These are phyloP conservation scores for Neurospora sp. DNA, from an alignment of 2,329 filamentous ascomycete species.

Conservation along the genomic window DNA sequence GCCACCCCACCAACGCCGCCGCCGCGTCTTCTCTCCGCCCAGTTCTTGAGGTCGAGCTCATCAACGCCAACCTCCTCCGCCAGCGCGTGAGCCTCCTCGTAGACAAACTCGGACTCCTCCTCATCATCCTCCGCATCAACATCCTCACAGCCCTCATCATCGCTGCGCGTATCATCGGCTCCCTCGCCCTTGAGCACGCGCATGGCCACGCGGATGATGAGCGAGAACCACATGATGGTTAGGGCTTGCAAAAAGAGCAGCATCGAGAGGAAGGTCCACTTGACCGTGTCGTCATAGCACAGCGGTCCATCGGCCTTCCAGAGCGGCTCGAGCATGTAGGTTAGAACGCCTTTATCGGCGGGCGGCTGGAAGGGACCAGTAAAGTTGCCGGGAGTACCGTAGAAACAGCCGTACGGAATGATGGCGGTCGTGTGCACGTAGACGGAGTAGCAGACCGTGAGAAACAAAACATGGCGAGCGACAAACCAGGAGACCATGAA, in stretches of 20 bases:
- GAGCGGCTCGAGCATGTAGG: slow-evolving; percentile 65
- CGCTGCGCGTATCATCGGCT: slow-evolving; percentile 80
- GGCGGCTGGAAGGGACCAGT: slow-evolving; percentile 42
- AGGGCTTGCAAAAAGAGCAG: slow-evolving; percentile 72
- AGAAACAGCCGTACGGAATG: slow-evolving; percentile 64
- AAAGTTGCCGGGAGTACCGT: slow-evolving; percentile 43
- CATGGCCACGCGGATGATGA: slow-evolving; percentile 77
- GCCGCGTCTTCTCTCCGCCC: slow-evolving; percentile 43
- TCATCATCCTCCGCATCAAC: slow-evolving; percentile 47
- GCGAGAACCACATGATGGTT: slow-evolving; percentile 74
- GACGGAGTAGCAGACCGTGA: slow-evolving; percentile 73
- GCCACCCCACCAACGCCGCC: slow-evolving; percentile 24
- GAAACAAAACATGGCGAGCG: slow-evolving; percentile 72
- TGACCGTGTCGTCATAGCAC: slow-evolving; percentile 68
- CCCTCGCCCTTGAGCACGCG: slow-evolving; percentile 66
- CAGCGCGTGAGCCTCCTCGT: slow-evolving; percentile 45
- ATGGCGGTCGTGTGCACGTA: slow-evolving; percentile 52
- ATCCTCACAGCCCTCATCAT: slow-evolving; percentile 49
- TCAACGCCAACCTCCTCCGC: slow-evolving; percentile 72
- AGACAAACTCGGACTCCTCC: slow-evolving; percentile 43
- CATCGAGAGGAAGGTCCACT: slow-evolving; percentile 65
- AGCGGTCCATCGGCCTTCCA: slow-evolving; percentile 59
- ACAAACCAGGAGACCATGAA: slow-evolving; percentile 83
- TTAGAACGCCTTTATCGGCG: slow-evolving; percentile 36
- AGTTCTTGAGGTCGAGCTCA: slow-evolving; percentile 54